A percentile compares a stretch with the other conserved stretches of the same genome.
Evolutionary conservation across 2,329 filamentous ascomycete species (phyloP).

Genomic region (Epichloe uncinata): DNA sequence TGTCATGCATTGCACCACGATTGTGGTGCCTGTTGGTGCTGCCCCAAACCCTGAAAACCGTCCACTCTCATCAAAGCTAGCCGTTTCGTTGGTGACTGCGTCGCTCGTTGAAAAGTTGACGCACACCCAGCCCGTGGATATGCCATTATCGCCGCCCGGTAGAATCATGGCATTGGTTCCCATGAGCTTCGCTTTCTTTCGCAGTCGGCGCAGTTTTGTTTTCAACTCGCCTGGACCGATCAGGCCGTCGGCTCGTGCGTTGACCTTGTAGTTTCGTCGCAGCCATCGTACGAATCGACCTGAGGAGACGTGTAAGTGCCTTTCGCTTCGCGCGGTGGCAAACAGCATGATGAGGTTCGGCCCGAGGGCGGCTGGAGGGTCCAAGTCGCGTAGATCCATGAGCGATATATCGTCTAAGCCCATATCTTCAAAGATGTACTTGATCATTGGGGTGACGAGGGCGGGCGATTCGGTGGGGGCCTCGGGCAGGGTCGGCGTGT

Average conservation of each 20-base stretch:
- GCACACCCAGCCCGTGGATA: slow-evolving; percentile 91
- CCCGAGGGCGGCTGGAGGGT: slow-evolving; percentile 78
- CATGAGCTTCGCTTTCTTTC: slow-evolving; percentile 68
- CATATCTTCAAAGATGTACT: slow-evolving; percentile 70
- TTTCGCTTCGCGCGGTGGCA: slow-evolving; percentile 80
- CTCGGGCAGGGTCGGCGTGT: slow-evolving; percentile 34
- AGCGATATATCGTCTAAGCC: slow-evolving; percentile 72
- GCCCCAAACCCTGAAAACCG: slow-evolving; percentile 67
- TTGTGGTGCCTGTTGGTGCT: slow-evolving; percentile 32
- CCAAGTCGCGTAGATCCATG: slow-evolving; percentile 69
- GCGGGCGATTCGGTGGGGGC: slow-evolving; percentile 55
- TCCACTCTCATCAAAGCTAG: slow-evolving; percentile 33
- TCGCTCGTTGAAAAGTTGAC: slow-evolving; percentile 70
- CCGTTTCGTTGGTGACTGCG: slow-evolving; percentile 32
- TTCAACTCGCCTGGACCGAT: slow-evolving; percentile 86
- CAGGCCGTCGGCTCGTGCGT: slow-evolving; percentile 72
- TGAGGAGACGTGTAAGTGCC: slow-evolving; percentile 82
- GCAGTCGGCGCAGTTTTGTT: slow-evolving; percentile 67
- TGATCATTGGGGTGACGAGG: slow-evolving; percentile 57
- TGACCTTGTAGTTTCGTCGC: slow-evolving; percentile 55
- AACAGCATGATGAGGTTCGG: slow-evolving; percentile 86
- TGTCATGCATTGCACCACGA: slow-evolving; percentile 46
- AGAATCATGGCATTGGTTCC: slow-evolving; percentile 56
- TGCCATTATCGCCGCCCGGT: slow-evolving; percentile 63
- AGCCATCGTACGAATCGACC: slow-evolving; percentile 85